These are phyloP conservation scores for Leishmania arabica DNA, from an alignment of 208 protist species.

Conservation along the genomic window DNA sequence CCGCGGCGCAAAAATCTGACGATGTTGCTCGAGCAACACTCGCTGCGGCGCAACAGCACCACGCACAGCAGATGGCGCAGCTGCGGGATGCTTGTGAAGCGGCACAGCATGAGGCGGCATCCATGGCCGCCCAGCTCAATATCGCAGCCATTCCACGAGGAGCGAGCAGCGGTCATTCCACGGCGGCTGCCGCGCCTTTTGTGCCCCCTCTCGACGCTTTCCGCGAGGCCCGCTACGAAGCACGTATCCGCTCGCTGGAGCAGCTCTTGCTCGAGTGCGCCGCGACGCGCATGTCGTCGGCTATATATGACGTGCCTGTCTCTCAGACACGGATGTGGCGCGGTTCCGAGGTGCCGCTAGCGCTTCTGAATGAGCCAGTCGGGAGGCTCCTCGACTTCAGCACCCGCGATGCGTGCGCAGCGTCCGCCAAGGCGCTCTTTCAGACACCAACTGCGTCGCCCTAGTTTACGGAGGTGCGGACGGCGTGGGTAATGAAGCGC, in stretches of 20 bases:
- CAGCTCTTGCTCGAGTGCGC: constrained; percentile 16
- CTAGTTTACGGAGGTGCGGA: not conserved
- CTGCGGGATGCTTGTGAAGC: constrained; percentile 17
- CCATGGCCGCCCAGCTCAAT: not conserved
- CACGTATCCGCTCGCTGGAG: constrained; percentile 11
- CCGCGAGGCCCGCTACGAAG: constrained; percentile 13
- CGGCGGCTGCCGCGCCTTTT: not conserved
- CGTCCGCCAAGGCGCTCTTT: constrained; percentile 33
- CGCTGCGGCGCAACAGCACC: not conserved
- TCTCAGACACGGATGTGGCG: not conserved
- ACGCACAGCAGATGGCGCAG: constrained; percentile 7
- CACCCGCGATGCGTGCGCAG: constrained; percentile 29
- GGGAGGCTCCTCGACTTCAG: constrained; percentile 44
- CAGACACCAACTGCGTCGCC: not conserved
- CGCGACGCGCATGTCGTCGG: constrained; percentile 7
- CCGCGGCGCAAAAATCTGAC: constrained; percentile 5
- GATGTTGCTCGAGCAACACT: constrained; percentile 1
- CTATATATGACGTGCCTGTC: not conserved
- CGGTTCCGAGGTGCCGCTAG: not conserved
- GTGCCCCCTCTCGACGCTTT: not conserved
- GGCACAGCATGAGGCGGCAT: constrained; percentile 2
- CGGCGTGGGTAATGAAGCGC: not conserved
- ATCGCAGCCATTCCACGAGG: not conserved
- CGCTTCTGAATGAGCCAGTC: not conserved
- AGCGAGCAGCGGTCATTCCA: not conserved